A percentile compares a stretch with the other conserved stretches of the same genome.
phyloP scores from a whole-genome alignment of 305 asterid genomes.

The Fraxinus baroniana region DNA sequence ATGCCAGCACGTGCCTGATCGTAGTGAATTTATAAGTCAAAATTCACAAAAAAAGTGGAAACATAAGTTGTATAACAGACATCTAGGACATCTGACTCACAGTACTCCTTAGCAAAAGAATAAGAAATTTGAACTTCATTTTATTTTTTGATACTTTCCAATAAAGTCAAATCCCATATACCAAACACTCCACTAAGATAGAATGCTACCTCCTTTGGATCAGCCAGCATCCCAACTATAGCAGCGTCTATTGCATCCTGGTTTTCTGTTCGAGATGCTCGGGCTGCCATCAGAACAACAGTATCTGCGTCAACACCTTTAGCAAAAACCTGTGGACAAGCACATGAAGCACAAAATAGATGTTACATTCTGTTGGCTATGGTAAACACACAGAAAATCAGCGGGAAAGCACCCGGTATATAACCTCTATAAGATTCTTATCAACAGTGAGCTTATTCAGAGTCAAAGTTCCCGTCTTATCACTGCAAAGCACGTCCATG shows the following conservation, averaged over 20 bases:
- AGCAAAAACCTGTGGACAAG: conserved; percentile 60
- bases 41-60: conserved; percentile 10
- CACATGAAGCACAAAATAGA: conserved; percentile 3
- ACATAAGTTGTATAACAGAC: background rate
- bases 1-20: conserved; percentile 84
- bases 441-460: conserved; percentile 92
- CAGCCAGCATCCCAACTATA: conserved; percentile 95
- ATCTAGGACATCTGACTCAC: background rate
- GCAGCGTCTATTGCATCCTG: conserved; percentile 98
- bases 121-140: background rate
- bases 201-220: conserved; percentile 84
- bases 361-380: background rate
- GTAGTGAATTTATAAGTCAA: conserved; percentile 22
- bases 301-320: conserved; percentile 85
- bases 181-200: background rate
- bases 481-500: conserved; percentile 98
- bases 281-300: conserved; percentile 97
- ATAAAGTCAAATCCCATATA: background rate
- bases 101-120: background rate
- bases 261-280: conserved; percentile 93
- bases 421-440: conserved; percentile 87
- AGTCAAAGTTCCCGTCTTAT: conserved; percentile 90
- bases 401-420: background rate
- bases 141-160: background rate
- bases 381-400: conserved; percentile 2